Conservation (phyloP, 2,329 filamentous ascomycete species). For the Colletotrichum chrysophilum region DNA sequence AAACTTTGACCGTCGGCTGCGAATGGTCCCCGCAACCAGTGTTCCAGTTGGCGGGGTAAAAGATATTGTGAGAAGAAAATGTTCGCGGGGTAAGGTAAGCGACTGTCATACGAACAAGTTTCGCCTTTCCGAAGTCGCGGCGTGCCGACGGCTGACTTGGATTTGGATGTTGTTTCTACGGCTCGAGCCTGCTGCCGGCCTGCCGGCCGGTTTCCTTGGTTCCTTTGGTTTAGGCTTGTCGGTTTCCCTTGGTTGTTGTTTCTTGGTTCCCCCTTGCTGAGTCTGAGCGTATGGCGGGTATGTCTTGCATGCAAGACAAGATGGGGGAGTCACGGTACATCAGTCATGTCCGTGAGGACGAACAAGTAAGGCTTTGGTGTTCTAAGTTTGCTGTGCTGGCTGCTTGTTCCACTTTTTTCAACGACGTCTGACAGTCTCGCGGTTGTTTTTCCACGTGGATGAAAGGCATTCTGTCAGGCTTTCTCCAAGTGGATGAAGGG, state of each 20-base stretch:
- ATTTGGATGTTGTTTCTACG: background rate
- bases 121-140: background rate
- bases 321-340: background rate
- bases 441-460: fast-evolving
- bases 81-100: background rate
- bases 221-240: background rate
- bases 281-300: background rate
- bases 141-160: background rate
- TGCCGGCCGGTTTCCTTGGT: background rate
- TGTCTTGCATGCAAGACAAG: background rate
- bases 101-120: background rate
- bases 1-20: background rate
- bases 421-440: background rate
- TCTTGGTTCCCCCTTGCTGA: background rate
- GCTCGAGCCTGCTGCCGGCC: background rate
- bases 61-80: background rate
- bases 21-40: background rate
- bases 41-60: conserved; percentile 20
- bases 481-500: too few relatives aligned
- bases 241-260: background rate
- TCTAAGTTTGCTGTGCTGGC: background rate
- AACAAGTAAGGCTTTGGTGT: background rate
- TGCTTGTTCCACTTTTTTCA: conserved; percentile 28
- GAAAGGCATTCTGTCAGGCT: too few relatives aligned
- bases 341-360: background rate